phyloP scores from a whole-genome alignment of 1,284 basidiomycete species.

The Ceratobasidium sp. region DNA sequence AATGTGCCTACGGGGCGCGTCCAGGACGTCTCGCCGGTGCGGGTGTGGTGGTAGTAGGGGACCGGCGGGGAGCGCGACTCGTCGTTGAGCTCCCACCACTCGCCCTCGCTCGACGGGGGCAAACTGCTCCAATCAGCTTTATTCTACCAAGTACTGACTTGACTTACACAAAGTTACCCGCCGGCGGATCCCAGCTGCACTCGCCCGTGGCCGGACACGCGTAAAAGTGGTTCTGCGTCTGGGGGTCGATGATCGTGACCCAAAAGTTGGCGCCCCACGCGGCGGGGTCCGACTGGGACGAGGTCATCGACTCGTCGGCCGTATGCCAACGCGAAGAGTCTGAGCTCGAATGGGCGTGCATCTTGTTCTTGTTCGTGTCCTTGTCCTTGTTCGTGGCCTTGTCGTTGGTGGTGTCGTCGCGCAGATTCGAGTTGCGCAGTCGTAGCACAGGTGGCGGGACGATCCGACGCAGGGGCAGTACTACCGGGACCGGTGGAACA shows the following conservation, averaged over 20 bases:
- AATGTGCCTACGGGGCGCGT: slow-evolving; percentile 82
- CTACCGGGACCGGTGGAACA: too few relatives aligned
- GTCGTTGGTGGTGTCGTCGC: neutral
- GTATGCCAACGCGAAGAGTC: slow-evolving; percentile 36
- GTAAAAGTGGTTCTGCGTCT: slow-evolving; percentile 89
- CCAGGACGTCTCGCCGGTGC: slow-evolving; percentile 90
- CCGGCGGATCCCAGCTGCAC: slow-evolving; percentile 92
- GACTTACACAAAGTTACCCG: slow-evolving; percentile 88
- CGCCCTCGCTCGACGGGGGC: slow-evolving; percentile 86
- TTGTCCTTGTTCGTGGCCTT: neutral
- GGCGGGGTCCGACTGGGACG: slow-evolving; percentile 19
- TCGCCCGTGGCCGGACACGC: slow-evolving; percentile 93
- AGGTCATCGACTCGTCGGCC: slow-evolving; percentile 15
- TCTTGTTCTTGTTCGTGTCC: neutral
- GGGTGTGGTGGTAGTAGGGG: slow-evolving; percentile 94
- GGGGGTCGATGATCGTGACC: slow-evolving; percentile 85
- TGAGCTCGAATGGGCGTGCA: slow-evolving; percentile 28
- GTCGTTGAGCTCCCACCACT: slow-evolving; percentile 96
- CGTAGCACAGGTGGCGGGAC: slow-evolving; percentile 5
- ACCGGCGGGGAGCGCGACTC: slow-evolving; percentile 78
- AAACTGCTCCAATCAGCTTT: slow-evolving; percentile 64
- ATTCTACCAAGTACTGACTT: too few relatives aligned
- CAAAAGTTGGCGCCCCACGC: slow-evolving; percentile 87
- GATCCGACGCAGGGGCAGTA: too few relatives aligned
- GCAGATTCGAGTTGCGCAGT: slow-evolving; percentile 1